These are phyloP conservation scores for Coniochaeta pulveracea DNA, from an alignment of 2,329 filamentous ascomycete species.

Conservation along the genomic window DNA sequence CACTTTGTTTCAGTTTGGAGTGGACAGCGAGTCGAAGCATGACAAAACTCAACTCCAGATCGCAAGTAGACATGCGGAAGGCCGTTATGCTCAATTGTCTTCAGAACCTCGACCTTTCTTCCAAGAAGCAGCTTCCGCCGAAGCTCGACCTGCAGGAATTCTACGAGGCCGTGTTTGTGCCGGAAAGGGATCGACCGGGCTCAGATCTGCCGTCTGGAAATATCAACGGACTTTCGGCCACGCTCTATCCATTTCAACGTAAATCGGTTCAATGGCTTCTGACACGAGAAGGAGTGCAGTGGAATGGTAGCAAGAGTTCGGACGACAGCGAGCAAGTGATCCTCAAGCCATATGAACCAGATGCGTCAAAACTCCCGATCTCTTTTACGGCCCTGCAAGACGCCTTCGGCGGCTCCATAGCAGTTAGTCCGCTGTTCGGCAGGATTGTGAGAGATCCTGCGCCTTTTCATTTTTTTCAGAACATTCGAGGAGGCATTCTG, in stretches of 20 bases:
- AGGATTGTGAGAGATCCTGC: constrained; percentile 38
- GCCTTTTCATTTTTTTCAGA: constrained; percentile 29
- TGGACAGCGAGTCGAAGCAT: constrained; percentile 17
- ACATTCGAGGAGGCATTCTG: constrained; percentile 52
- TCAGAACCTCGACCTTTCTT: no score
- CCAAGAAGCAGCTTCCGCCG: no score
- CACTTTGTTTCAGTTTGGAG: constrained; percentile 12
- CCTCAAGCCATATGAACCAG: constrained; percentile 14
- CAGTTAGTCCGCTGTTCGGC: constrained; percentile 49
- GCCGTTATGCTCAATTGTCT: no score
- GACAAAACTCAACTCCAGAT: no score
- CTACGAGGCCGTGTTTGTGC: constrained; percentile 57
- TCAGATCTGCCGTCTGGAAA: constrained; percentile 23
- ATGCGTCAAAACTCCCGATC: constrained; percentile 17
- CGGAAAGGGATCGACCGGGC: constrained; percentile 29
- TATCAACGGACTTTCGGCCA: constrained; percentile 32
- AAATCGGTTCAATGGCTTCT: constrained; percentile 62
- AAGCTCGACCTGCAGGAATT: constrained; percentile 51
- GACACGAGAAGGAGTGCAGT: constrained; percentile 49
- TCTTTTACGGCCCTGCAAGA: constrained; percentile 36
- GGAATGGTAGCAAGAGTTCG: constrained; percentile 16
- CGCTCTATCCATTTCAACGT: constrained; percentile 62
- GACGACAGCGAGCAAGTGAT: constrained; percentile 8
- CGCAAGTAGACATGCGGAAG: no score
- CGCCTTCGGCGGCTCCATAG: constrained; percentile 24